phyloP scores from a whole-genome alignment of 129 eudicot species.

The Rutidosis leptorrhynchoides region DNA sequence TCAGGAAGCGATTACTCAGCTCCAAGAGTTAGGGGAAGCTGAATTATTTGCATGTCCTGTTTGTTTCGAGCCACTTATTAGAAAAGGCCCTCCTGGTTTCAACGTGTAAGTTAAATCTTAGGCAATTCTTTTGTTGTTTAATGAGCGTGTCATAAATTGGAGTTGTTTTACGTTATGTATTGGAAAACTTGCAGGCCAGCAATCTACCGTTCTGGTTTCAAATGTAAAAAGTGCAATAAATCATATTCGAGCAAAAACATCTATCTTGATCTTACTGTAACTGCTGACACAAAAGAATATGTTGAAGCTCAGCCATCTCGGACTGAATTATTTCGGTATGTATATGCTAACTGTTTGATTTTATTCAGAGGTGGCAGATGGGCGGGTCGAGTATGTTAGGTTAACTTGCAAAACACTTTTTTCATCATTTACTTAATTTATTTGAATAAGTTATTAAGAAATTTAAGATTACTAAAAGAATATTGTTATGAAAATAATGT shows the following conservation, averaged over 20 bases:
- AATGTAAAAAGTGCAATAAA: constrained; percentile 68
- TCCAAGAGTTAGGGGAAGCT: constrained; percentile 33
- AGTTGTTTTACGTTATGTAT: constrained; percentile 14
- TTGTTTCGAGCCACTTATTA: constrained; percentile 80
- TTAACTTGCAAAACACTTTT: neutral
- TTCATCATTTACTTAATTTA: neutral
- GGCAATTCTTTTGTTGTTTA: neutral
- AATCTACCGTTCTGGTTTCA: constrained; percentile 86
- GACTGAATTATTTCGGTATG: constrained; percentile 83
- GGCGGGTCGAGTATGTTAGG: neutral
- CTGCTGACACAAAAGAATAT: constrained; percentile 79
- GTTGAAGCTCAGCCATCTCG: constrained; percentile 66
- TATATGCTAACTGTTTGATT: neutral
- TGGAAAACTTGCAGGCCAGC: constrained; percentile 57
- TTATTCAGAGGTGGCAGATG: neutral
- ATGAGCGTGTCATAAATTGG: neutral
- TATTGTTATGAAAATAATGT: neutral
- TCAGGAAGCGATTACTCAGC: constrained; percentile 48
- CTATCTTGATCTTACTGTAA: constrained; percentile 88
- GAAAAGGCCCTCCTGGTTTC: constrained; percentile 93
- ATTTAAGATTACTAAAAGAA: neutral
- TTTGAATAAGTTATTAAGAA: neutral
- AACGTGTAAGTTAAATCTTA: constrained; percentile 66
- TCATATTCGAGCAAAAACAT: constrained; percentile 92
- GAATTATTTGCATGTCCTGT: constrained; percentile 84